Percentiles rank a stretch among this genome's conserved stretches.
Evolutionary conservation across 495 filamentous ascomycete genomes (phyloP).

Genomic region (Lepraria neglecta): DNA sequence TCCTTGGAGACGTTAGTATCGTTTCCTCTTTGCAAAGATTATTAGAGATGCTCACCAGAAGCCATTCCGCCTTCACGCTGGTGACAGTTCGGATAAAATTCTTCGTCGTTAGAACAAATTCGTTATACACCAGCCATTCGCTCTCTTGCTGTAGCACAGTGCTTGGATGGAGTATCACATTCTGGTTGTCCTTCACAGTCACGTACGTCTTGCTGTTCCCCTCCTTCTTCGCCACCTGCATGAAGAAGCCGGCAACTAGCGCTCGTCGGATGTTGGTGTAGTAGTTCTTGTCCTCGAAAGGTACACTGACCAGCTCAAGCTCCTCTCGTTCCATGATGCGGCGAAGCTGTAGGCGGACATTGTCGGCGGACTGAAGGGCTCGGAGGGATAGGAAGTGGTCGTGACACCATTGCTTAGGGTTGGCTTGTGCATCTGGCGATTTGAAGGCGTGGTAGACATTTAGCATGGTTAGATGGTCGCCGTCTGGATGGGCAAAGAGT

Average conservation of each 20-base stretch:
- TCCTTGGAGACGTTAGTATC: conserved; percentile 49
- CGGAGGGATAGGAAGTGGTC: conserved; percentile 94
- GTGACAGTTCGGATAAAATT: conserved; percentile 76
- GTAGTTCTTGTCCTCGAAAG: conserved; percentile 93
- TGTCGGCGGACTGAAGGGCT: conserved; percentile 84
- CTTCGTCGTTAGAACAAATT: conserved; percentile 96
- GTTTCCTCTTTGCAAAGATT: background rate
- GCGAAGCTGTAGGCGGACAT: conserved; percentile 82
- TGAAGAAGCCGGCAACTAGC: conserved; percentile 95
- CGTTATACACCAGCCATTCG: conserved; percentile 98
- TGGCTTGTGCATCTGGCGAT: conserved; percentile 59
- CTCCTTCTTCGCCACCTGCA: conserved; percentile 97
- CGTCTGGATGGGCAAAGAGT: conserved; percentile 85
- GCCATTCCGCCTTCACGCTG: conserved; percentile 70
- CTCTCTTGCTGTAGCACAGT: conserved; percentile 77
- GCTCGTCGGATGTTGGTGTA: conserved; percentile 95
- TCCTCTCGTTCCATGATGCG: conserved; percentile 93
- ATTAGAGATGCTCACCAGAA: conserved; percentile 60
- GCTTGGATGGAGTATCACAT: conserved; percentile 85
- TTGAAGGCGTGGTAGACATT: conserved; percentile 99
- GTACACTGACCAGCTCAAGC: conserved; percentile 76
- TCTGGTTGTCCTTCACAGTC: conserved; percentile 91
- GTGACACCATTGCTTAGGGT: conserved; percentile 87
- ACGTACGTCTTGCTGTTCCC: conserved; percentile 69
- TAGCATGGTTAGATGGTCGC: conserved; percentile 91